Evolutionary conservation across 164 flowering plant genomes (phyloP).

Genomic region (Vitis vinifera): ASM3070453v1 NC_081808.1:10595501-10596000

Average conservation of each 20-base stretch:
- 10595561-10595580: background rate
- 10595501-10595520: no score
- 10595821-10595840: background rate
- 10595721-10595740: constrained; percentile 5
- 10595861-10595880: background rate
- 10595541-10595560: constrained; percentile 3
- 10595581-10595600: background rate
- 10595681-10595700: background rate
- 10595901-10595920: background rate
- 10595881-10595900: no score
- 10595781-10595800: background rate
- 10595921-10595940: background rate
- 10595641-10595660: background rate
- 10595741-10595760: constrained; percentile 6
- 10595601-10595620: background rate
- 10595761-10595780: background rate
- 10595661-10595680: background rate
- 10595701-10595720: constrained; percentile 1
- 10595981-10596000: no score
- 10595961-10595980: no score
- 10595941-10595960: background rate
- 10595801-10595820: constrained; percentile 1
- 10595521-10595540: background rate
- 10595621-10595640: background rate
- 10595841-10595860: background rate